These are phyloP conservation scores for Penicillium coprophilum DNA, from an alignment of 495 filamentous ascomycete genomes.

Conservation along the genomic window DNA sequence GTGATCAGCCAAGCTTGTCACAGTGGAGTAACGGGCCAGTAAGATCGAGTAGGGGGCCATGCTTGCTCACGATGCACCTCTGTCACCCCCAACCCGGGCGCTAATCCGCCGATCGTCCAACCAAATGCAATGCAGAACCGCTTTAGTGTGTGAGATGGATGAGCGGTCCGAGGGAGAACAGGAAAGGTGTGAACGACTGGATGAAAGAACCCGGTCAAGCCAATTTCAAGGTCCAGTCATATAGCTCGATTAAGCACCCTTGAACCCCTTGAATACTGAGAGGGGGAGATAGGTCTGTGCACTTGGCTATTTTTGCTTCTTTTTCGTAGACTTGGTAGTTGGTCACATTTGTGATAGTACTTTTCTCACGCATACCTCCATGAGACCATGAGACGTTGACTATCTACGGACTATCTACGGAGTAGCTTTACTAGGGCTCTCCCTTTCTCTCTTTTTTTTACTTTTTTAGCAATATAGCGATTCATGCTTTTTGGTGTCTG, in stretches of 20 bases:
- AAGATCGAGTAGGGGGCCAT: slow-evolving; percentile 7
- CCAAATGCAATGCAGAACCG: slow-evolving; percentile 35
- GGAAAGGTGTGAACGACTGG: slow-evolving; percentile 4
- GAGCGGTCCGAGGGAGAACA: not conserved
- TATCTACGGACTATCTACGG: too few relatives aligned
- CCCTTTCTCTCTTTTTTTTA: not conserved
- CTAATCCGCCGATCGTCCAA: slow-evolving; percentile 40
- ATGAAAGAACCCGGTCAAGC: slow-evolving; percentile 15
- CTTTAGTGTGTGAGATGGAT: slow-evolving; percentile 14
- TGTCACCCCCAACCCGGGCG: slow-evolving; percentile 41
- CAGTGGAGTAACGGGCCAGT: slow-evolving; percentile 33
- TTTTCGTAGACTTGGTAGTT: not conserved
- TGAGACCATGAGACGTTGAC: too few relatives aligned
- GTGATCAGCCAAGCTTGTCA: slow-evolving; percentile 41
- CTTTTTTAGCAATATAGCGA: too few relatives aligned
- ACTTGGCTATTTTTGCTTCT: not conserved
- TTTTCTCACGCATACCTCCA: not conserved
- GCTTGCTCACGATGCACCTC: slow-evolving; percentile 32
- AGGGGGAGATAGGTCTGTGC: slow-evolving; percentile 6
- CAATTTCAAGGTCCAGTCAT: slow-evolving; percentile 9
- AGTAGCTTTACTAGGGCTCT: not conserved
- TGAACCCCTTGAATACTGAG: not conserved
- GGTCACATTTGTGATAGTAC: slow-evolving; percentile 3
- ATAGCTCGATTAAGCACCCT: slow-evolving; percentile 15
- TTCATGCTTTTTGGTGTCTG: too few relatives aligned